These are phyloP conservation scores for Cyclaneusma minus DNA, from an alignment of 2,329 filamentous ascomycete genomes.

Conservation along the genomic window DNA sequence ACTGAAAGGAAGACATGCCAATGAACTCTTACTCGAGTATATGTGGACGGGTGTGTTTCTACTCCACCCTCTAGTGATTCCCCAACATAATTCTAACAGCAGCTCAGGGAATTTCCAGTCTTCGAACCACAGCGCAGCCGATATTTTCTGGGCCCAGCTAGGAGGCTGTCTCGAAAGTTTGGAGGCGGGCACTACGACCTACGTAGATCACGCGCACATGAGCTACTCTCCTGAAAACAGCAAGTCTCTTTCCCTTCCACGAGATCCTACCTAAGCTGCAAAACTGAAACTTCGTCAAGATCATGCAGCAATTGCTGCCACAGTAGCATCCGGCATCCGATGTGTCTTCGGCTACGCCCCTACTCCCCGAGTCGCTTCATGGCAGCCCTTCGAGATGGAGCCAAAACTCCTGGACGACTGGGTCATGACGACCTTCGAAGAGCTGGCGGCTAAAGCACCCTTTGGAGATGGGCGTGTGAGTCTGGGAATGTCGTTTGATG, in stretches of 20 bases:
- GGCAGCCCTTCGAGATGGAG: constrained; percentile 14
- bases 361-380: constrained; percentile 16
- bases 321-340: constrained; percentile 27
- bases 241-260: constrained; percentile 8
- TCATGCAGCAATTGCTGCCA: constrained; percentile 23
- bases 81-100: constrained; percentile 2
- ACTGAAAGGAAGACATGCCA: constrained; percentile 21
- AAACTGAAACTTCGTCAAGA: constrained; percentile 6
- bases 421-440: constrained; percentile 21
- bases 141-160: constrained; percentile 30
- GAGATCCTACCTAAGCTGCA: constrained; percentile 3
- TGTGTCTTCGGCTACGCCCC: constrained; percentile 27
- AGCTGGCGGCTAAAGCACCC: constrained; percentile 18
- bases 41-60: constrained; percentile 19
- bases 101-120: constrained; percentile 21
- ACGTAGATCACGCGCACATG: constrained; percentile 23
- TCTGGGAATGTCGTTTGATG: constrained; percentile 28
- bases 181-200: constrained; percentile 26
- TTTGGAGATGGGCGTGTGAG: constrained; percentile 21
- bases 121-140: constrained; percentile 22
- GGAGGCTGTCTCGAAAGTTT: constrained; percentile 24
- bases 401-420: constrained; percentile 19
- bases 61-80: constrained; percentile 4
- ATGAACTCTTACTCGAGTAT: constrained; percentile 27
- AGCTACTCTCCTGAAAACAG: constrained; percentile 18